A percentile compares a stretch with the other conserved stretches of the same genome.
phyloP scores from a whole-genome alignment of 768 basidiomycete species.

The Termitomyces sp. region DNA sequence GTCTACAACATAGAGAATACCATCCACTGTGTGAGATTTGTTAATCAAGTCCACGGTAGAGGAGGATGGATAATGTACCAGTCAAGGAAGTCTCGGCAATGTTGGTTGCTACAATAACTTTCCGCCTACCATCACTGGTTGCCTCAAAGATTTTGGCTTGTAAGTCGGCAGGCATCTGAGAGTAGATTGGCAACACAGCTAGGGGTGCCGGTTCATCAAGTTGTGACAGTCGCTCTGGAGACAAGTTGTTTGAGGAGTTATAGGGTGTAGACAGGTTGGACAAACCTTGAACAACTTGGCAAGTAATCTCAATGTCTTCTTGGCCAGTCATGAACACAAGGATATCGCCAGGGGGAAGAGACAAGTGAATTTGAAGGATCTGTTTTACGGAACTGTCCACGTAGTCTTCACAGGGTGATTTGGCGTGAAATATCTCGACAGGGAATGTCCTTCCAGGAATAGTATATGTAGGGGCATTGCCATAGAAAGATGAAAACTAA shows the following conservation, averaged over 20 bases:
- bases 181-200: conserved; percentile 96
- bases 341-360: conserved; percentile 90
- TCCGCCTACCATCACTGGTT: conserved; percentile 89
- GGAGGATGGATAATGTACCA: conserved; percentile 42
- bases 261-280: background rate
- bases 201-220: conserved; percentile 87
- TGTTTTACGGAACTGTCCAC: conserved; percentile 98
- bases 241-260: conserved; percentile 1
- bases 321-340: conserved; percentile 99
- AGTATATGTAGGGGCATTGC: conserved; percentile 91
- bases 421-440: conserved; percentile 93
- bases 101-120: conserved; percentile 98
- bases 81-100: conserved; percentile 98
- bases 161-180: conserved; percentile 98
- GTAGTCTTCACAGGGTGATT: conserved; percentile 98
- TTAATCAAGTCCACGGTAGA: conserved; percentile 7
- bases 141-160: conserved; percentile 98
- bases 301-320: conserved; percentile 97
- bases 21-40: conserved; percentile 64
- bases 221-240: conserved; percentile 82
- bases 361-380: conserved; percentile 93
- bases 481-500: conserved; percentile 94
- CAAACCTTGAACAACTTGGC: conserved; percentile 86
- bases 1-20: conserved; percentile 96
- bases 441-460: conserved; percentile 94